phyloP scores from a whole-genome alignment of 257 asterid species.

The Coffea canephora region DNA sequence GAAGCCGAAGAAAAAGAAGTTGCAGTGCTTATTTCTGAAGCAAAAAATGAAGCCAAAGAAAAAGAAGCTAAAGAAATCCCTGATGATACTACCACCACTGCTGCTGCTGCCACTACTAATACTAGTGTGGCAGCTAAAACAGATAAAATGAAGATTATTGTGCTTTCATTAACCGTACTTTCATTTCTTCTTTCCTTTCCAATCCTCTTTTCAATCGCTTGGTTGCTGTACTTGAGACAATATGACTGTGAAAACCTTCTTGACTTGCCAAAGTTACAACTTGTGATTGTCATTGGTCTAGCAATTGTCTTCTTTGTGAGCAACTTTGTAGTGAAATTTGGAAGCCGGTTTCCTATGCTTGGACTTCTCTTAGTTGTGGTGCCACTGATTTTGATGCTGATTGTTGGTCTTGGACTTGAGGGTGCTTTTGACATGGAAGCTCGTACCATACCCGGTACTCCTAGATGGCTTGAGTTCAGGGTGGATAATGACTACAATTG shows the following conservation, averaged over 20 bases:
- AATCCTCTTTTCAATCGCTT: slow-evolving; percentile 27
- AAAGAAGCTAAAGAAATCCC: too few relatives aligned
- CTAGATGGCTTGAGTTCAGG: slow-evolving; percentile 30
- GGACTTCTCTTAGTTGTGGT: slow-evolving; percentile 29
- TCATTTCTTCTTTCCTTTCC: slow-evolving; percentile 40
- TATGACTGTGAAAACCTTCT: slow-evolving; percentile 37
- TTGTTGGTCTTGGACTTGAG: slow-evolving; percentile 32
- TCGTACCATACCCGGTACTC: slow-evolving; percentile 30
- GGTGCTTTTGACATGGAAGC: slow-evolving; percentile 34
- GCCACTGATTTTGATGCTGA: slow-evolving; percentile 26
- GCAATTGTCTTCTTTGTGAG: slow-evolving; percentile 26
- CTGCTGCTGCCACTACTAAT: neutral
- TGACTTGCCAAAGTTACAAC: slow-evolving; percentile 26
- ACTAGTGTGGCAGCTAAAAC: neutral
- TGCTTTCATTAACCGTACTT: slow-evolving; percentile 20
- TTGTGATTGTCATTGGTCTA: slow-evolving; percentile 27
- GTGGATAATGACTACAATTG: slow-evolving; percentile 26
- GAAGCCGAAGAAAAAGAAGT: too few relatives aligned
- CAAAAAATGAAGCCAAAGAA: neutral
- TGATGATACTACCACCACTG: neutral
- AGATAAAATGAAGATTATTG: neutral
- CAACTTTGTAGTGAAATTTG: slow-evolving; percentile 22
- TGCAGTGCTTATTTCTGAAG: too few relatives aligned
- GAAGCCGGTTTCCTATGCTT: slow-evolving; percentile 8
- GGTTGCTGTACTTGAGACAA: slow-evolving; percentile 27